These are phyloP conservation scores for Sarocladium strictum DNA, from an alignment of 2,329 filamentous ascomycete species.

Conservation along the genomic window DNA sequence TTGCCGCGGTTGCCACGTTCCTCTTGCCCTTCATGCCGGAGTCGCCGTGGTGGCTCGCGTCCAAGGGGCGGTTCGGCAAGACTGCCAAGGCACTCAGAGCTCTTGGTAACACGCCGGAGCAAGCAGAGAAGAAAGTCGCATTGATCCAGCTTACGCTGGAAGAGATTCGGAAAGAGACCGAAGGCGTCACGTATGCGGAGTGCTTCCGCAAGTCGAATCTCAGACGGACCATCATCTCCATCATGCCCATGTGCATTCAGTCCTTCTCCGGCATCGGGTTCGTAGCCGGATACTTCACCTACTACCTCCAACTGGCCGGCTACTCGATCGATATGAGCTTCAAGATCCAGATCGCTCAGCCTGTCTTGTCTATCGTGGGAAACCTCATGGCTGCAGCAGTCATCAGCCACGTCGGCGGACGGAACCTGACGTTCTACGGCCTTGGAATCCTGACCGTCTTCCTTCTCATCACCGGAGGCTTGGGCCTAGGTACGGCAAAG, in stretches of 20 bases:
- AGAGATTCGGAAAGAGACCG: conserved; percentile 26
- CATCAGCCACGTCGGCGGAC: conserved; percentile 30
- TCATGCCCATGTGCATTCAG: conserved; percentile 29
- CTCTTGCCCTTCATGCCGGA: conserved; percentile 34
- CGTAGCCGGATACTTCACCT: conserved; percentile 31
- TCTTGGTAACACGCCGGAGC: conserved; percentile 22
- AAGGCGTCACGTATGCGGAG: conserved; percentile 31
- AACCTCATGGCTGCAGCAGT: conserved; percentile 34
- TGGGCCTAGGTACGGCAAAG: conserved; percentile 19
- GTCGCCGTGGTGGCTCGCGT: conserved; percentile 33
- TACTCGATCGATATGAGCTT: conserved; percentile 29
- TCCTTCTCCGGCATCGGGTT: conserved; percentile 29
- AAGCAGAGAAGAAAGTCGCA: conserved; percentile 23
- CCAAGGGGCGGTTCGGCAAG: conserved; percentile 24
- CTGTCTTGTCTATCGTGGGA: conserved; percentile 30
- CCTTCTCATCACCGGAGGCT: conserved; percentile 30
- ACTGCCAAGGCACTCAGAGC: conserved; percentile 27
- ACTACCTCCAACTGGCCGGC: conserved; percentile 36
- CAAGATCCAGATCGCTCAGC: conserved; percentile 33
- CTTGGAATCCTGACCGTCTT: conserved; percentile 24
- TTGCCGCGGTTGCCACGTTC: conserved; percentile 22
- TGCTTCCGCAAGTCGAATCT: conserved; percentile 33
- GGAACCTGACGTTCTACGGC: conserved; percentile 30
- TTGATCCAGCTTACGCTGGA: conserved; percentile 25
- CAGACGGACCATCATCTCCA: conserved; percentile 31